A percentile compares a stretch with the other conserved stretches of the same genome.
Evolutionary conservation across 768 basidiomycete genomes (phyloP).

Genomic region (Hygrophorus russula): DNA sequence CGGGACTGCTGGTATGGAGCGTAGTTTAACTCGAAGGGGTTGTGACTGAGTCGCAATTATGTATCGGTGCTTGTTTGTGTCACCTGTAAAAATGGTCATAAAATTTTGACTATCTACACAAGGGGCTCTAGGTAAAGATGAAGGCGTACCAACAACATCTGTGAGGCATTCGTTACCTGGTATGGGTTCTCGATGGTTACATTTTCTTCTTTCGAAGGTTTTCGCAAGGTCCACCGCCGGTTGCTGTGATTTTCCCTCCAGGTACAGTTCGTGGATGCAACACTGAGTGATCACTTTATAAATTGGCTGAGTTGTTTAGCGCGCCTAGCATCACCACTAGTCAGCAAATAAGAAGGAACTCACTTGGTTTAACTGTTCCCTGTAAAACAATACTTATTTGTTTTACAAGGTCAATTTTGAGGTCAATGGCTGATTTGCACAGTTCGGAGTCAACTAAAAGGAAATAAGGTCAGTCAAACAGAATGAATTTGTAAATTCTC

Average conservation of each 20-base stretch:
- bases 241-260: constrained; percentile 66
- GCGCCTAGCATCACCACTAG: constrained; percentile 5
- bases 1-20: constrained; percentile 74
- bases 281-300: constrained; percentile 95
- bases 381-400: constrained; percentile 72
- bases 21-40: constrained; percentile 55
- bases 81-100: constrained; percentile 34
- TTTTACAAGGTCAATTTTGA: constrained; percentile 67
- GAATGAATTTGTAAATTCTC: constrained; percentile 11
- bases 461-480: constrained; percentile 7
- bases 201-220: constrained; percentile 84
- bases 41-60: constrained; percentile 79
- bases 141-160: constrained; percentile 72
- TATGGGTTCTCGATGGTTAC: constrained; percentile 89
- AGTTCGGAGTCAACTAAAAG: constrained; percentile 74
- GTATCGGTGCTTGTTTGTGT: constrained; percentile 87
- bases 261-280: constrained; percentile 88
- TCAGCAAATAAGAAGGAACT: constrained; percentile 20
- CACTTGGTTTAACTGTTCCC: constrained; percentile 86
- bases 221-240: constrained; percentile 83
- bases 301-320: constrained; percentile 32
- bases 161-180: constrained; percentile 73
- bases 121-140: too few species aligned
- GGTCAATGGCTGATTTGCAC: constrained; percentile 54
- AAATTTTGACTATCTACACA: too few species aligned